These are phyloP conservation scores for Auriscalpium orientale DNA, from an alignment of 768 basidiomycete genomes.

Conservation along the genomic window DNA sequence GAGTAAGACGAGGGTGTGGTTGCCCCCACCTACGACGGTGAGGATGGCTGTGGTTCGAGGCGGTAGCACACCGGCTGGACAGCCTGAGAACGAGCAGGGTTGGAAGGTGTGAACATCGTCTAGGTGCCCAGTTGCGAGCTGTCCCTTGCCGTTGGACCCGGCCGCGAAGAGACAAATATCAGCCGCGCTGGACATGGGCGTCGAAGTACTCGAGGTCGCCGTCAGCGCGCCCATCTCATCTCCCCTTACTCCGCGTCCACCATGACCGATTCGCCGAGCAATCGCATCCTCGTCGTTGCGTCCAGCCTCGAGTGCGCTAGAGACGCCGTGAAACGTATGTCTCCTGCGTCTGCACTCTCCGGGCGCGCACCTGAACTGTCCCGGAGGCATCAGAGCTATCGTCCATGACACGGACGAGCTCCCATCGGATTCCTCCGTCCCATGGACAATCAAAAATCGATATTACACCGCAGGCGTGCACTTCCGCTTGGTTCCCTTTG, in stretches of 20 bases:
- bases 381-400: constrained; percentile 21
- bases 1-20: constrained; percentile 69
- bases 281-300: constrained; percentile 19
- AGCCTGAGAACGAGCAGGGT: constrained; percentile 27
- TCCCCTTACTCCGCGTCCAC: no score
- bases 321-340: constrained; percentile 22
- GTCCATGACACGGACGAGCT: constrained; percentile 5
- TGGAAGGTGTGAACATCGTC: constrained; percentile 35
- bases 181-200: no score
- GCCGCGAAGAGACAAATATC: constrained; percentile 27
- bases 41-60: constrained; percentile 26
- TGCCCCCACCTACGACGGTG: constrained; percentile 62
- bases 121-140: constrained; percentile 32
- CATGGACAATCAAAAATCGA: constrained; percentile 74
- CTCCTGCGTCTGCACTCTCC: not conserved
- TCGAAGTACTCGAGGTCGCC: no score
- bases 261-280: not conserved
- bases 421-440: constrained; percentile 26
- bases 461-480: constrained; percentile 77
- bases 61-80: constrained; percentile 19
- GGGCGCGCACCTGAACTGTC: not conserved
- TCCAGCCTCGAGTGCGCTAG: constrained; percentile 18
- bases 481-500: constrained; percentile 47
- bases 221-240: no score
- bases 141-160: constrained; percentile 44